Conservation (phyloP, 208 protist genomes). For the Trypanosoma caninum region DNA sequence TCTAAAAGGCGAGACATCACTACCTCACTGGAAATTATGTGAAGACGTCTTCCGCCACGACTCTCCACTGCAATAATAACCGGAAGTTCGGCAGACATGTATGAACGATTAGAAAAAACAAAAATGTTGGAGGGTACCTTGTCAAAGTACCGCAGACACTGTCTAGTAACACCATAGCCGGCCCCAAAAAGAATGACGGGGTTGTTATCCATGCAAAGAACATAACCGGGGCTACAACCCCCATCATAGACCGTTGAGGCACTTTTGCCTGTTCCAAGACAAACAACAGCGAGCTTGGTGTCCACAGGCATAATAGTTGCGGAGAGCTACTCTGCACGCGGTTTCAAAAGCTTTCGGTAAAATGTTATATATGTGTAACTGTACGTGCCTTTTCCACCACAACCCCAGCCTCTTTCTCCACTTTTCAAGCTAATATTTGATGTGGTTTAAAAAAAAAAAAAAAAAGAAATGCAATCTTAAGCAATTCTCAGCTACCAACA, state of each 20-base stretch:
- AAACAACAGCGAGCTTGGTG: slow-evolving; percentile 20
- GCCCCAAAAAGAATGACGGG: slow-evolving; percentile 31
- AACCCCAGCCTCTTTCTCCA: background rate
- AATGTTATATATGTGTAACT: background rate
- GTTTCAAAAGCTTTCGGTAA: too few species aligned
- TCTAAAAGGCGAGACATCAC: slow-evolving; percentile 18
- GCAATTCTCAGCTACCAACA: too few species aligned
- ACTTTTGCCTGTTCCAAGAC: slow-evolving; percentile 28
- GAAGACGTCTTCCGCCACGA: slow-evolving; percentile 9
- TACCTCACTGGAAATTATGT: slow-evolving; percentile 12
- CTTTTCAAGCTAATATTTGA: too few species aligned
- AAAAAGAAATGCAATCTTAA: background rate
- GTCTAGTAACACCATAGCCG: slow-evolving; percentile 30
- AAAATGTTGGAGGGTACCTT: slow-evolving; percentile 27
- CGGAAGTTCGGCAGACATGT: slow-evolving; percentile 33
- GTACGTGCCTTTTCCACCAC: background rate
- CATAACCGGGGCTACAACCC: slow-evolving; percentile 24
- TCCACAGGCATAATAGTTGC: background rate
- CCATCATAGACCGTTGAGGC: slow-evolving; percentile 31
- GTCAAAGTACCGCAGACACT: slow-evolving; percentile 32
- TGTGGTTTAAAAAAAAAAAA: background rate
- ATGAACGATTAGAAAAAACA: slow-evolving; percentile 27
- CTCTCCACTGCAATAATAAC: slow-evolving; percentile 29
- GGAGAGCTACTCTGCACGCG: too few species aligned
- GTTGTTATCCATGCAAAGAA: slow-evolving; percentile 14